A percentile compares a stretch with the other conserved stretches of the same genome.
phyloP scores from a whole-genome alignment of 495 filamentous ascomycete genomes.

The Clohesyomyces aquaticus region DNA sequence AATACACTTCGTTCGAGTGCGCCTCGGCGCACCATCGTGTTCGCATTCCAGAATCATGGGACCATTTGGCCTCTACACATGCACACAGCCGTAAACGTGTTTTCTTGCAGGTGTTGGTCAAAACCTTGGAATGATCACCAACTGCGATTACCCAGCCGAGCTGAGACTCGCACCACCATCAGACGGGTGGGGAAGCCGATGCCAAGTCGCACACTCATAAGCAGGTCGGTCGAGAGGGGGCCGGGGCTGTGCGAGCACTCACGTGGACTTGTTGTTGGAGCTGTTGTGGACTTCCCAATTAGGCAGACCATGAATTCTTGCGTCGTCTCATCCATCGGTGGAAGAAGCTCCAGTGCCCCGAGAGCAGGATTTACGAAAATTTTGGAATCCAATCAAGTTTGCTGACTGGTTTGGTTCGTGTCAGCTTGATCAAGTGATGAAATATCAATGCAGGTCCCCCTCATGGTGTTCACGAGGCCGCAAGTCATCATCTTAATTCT shows the following conservation, averaged over 20 bases:
- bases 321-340: not conserved
- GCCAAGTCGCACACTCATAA: no score
- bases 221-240: not conserved
- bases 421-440: constrained; percentile 34
- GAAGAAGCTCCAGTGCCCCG: not conserved
- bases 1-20: not conserved
- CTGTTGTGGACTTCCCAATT: not conserved
- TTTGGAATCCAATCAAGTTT: constrained; percentile 6
- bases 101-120: not conserved
- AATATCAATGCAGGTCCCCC: constrained; percentile 19
- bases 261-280: not conserved
- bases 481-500: not conserved
- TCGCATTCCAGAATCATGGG: not conserved
- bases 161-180: not conserved
- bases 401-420: constrained; percentile 33
- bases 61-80: not conserved
- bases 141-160: constrained; percentile 11
- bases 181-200: not conserved
- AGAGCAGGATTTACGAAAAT: not conserved
- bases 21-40: not conserved
- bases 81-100: not conserved
- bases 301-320: not conserved
- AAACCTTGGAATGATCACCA: not conserved
- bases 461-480: constrained; percentile 5
- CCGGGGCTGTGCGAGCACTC: not conserved